Percentiles rank a stretch among this genome's conserved stretches.
Evolutionary conservation across 2,329 filamentous ascomycete genomes (phyloP).

Genomic region (Fusarium sp.): DNA sequence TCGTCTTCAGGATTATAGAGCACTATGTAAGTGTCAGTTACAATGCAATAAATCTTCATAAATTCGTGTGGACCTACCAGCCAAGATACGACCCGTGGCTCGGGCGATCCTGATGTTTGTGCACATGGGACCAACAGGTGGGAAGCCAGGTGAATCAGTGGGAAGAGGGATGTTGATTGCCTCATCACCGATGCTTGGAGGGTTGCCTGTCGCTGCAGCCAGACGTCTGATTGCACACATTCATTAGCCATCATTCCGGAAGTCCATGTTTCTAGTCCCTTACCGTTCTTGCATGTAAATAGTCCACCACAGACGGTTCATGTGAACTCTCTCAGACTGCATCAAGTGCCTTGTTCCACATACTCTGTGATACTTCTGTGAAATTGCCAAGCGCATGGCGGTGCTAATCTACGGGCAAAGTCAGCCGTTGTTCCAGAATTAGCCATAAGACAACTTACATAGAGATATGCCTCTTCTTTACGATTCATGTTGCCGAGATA

Average conservation of each 20-base stretch:
- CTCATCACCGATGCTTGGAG: conserved; percentile 38
- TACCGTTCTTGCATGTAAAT: conserved; percentile 46
- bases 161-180: conserved; percentile 40
- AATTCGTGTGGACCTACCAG: conserved; percentile 1
- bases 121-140: conserved; percentile 41
- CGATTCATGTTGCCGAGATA: conserved; percentile 40
- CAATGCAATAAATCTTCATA: fast-evolving
- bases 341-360: conserved; percentile 40
- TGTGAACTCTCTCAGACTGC: conserved; percentile 40
- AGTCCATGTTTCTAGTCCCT: not conserved
- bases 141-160: conserved; percentile 42
- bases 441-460: conserved; percentile 9
- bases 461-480: conserved; percentile 41
- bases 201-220: conserved; percentile 40
- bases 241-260: not conserved
- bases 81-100: conserved; percentile 40
- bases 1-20: conserved; percentile 45
- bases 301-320: conserved; percentile 44
- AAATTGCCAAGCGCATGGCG: conserved; percentile 40
- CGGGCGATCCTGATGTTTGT: conserved; percentile 43
- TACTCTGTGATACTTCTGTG: conserved; percentile 43
- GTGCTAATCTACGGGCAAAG: conserved; percentile 36
- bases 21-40: conserved; percentile 11
- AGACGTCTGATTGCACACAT: conserved; percentile 17
- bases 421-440: not conserved